A percentile compares a stretch with the other conserved stretches of the same genome.
phyloP scores from a whole-genome alignment of 306 rosid species.

The Albizia julibrissin region DNA sequence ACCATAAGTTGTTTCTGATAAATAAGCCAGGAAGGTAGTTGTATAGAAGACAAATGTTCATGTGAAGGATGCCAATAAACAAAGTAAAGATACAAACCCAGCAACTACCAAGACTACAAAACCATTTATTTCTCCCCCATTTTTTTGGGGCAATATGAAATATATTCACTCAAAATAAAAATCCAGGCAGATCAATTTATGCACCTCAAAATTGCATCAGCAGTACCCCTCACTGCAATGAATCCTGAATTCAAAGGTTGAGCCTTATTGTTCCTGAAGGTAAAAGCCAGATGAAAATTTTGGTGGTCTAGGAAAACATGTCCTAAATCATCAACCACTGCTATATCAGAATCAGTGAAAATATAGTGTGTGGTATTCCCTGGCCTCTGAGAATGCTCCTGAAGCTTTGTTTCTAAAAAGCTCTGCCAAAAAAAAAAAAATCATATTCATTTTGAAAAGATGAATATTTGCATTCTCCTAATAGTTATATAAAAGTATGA shows the following conservation, averaged over 20 bases:
- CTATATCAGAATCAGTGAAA: slow-evolving; percentile 92
- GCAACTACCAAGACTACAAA: neutral
- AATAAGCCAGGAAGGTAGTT: neutral
- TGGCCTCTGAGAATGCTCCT: slow-evolving; percentile 49
- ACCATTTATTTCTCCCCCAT: neutral
- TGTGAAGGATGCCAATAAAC: slow-evolving; percentile 6
- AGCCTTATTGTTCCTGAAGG: slow-evolving; percentile 87
- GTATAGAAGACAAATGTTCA: slow-evolving; percentile 22
- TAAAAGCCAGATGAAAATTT: slow-evolving; percentile 79
- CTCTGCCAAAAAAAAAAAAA: slow-evolving; percentile 45
- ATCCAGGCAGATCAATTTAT: neutral
- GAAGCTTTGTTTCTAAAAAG: slow-evolving; percentile 67
- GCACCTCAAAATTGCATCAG: slow-evolving; percentile 77
- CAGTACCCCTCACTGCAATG: slow-evolving; percentile 90
- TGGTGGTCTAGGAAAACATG: slow-evolving; percentile 61
- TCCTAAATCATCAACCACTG: slow-evolving; percentile 80
- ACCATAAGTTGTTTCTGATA: neutral
- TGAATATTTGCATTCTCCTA: neutral
- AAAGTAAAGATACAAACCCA: slow-evolving; percentile 3
- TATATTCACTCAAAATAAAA: slow-evolving; percentile 18
- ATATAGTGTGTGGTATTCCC: slow-evolving; percentile 58
- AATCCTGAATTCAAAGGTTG: slow-evolving; percentile 97
- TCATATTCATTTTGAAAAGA: slow-evolving; percentile 4
- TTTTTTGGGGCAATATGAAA: slow-evolving; percentile 9
- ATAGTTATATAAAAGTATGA: neutral